Evolutionary conservation across 2,329 filamentous ascomycete species (phyloP).

Genomic region (Talaromyces islandicus): DNA sequence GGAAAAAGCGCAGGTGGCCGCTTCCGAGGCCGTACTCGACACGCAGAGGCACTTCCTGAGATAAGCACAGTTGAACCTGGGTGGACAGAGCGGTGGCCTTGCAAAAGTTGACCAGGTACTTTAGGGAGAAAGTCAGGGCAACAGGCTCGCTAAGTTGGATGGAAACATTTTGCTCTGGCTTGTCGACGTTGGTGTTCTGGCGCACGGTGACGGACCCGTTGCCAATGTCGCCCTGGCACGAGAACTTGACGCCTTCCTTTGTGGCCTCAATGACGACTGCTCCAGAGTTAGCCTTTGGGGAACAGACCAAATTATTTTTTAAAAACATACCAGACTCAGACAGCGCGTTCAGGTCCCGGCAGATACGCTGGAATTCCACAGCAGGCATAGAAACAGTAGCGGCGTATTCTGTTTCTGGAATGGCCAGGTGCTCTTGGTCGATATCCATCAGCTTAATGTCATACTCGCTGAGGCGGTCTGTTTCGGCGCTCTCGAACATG

Average conservation of each 20-base stretch:
- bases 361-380: constrained; percentile 88
- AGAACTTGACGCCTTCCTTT: constrained; percentile 97
- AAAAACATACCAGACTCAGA: constrained; percentile 79
- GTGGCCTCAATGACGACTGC: constrained; percentile 89
- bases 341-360: constrained; percentile 81
- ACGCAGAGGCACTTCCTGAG: constrained; percentile 89
- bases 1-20: constrained; percentile 93
- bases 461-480: constrained; percentile 94
- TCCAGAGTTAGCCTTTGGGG: constrained; percentile 5
- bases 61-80: constrained; percentile 86
- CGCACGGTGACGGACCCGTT: constrained; percentile 90
- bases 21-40: constrained; percentile 84
- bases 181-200: constrained; percentile 81
- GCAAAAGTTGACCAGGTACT: constrained; percentile 99
- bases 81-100: constrained; percentile 82
- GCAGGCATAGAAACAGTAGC: constrained; percentile 86
- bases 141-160: constrained; percentile 92
- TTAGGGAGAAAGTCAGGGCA: constrained; percentile 91
- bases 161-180: constrained; percentile 76
- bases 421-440: constrained; percentile 97
- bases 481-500: constrained; percentile 83
- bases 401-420: constrained; percentile 97
- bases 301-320: too few relatives aligned
- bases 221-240: constrained; percentile 88
- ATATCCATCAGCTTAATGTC: constrained; percentile 99